Evolutionary conservation across 768 basidiomycete species (phyloP), one percentile per base, ranked within the genome.

Genomic region (Kwoniella bestiolae): DNA sequence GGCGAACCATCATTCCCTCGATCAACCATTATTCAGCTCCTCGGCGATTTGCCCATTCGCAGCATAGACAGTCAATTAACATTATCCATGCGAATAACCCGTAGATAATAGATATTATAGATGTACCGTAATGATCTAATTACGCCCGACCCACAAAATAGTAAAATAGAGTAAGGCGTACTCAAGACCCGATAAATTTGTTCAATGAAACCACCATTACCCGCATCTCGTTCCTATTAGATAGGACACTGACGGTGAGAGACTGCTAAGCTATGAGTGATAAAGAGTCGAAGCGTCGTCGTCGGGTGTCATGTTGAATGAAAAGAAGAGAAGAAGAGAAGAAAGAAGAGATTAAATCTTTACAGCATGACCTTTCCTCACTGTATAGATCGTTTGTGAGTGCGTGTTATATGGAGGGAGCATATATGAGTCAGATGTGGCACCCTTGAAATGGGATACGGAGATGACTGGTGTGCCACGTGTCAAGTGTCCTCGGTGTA

Each of bases 121-220:
- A 61, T 61, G 60, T 61, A 49, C 60, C 60, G 50, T 61, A 49
- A 12, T 44, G 60, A 60, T 77, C 76, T 73, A 77, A 77, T 77
- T 77, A 77, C 76, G 71, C 76, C 76, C 56, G 46, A 60, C 62
- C 76, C 73, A 73, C 73, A 35, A 44, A 29, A 31, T 35, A 23
- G 32, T 28, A 47, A 23, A 34, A 65, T 51, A 63, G 73, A 70
- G 66, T 61, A 35, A 68, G 76, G 76, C 72, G 73, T 77, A 77
- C 76, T 77, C 76, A 77, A 77, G 76, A 77, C 65, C 63, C 52
- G 56, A 35, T 51, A 18, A n/a, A 29, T 18, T 64, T 49, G 31
- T 51, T 63, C 52, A 34, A 41, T 41, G 18, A 56, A 56, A 53
- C 50, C 59, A 66, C 56, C 65, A 45, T 52, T 34, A 28, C 28